Evolutionary conservation across 2,329 filamentous ascomycete species (phyloP), one percentile per base, ranked within the genome.

Genomic region (Neopestalotiopsis clavispora): DNA sequence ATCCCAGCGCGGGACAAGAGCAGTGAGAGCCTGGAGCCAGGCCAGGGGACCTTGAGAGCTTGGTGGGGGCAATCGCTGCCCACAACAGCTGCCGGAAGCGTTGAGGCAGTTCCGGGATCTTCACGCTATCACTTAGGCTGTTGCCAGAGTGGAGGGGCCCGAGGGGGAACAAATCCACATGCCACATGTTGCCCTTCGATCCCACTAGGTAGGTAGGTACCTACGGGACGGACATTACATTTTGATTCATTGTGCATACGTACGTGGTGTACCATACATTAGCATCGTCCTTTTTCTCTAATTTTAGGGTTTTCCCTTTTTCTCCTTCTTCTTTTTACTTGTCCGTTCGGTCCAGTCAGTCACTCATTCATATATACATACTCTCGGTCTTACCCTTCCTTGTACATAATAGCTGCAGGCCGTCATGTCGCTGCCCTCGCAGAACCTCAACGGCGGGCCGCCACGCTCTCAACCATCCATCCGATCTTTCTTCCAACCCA

Each of bases 401-500:
- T 23, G 38, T 65, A 42, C 38, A 45, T 34, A 56, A 23, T 9
- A 12, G 4, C 34, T 38, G 34, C 49, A 20, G 3, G n/a, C 14
- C 60, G 79, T 77, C 71, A 82, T 82, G 80, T 77, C 80, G 69
- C 77, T 78, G 63, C 73, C 78, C 56, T 79, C 82, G 12, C 74
- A 75, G 63, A 75, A 77, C 69, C 80, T 80, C 68, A 72, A 72
- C 38, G 65, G 42, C 58, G 65, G 65, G 28, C 65, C 52, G 56
- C 30, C 42, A 38, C 78, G 77, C 60, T 75, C 79, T 30, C 86
- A 90, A 75, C 79, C 85, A 52, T 90, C 89, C 60, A 91, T 91
- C 74, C 86, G 85, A 67, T 90, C 87, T 67, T 91, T 91, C 81
- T 91, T 91, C 78, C 82, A 84, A 71, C 84, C 85, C 62, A 80